phyloP scores from a whole-genome alignment of 345 rosid species.

The Melastoma malabathricum region DNA sequence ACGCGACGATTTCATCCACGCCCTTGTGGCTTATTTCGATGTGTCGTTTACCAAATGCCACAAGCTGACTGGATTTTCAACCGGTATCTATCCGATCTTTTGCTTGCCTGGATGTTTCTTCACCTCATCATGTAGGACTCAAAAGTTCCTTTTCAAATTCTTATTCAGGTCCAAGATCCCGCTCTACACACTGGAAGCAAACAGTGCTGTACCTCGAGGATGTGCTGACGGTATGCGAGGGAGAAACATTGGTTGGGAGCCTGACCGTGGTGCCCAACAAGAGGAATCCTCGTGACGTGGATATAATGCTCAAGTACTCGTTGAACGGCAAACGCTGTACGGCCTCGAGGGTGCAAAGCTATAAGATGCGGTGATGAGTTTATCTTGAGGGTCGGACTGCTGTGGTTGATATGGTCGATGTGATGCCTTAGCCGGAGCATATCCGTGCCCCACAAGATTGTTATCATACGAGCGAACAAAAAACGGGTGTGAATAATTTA shows the following conservation, averaged over 20 bases:
- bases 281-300: constrained; percentile 90
- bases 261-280: constrained; percentile 82
- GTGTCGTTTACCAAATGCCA: constrained; percentile 91
- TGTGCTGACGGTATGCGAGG: constrained; percentile 78
- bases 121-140: no score
- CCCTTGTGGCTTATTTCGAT: constrained; percentile 95
- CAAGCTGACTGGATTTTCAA: constrained; percentile 88
- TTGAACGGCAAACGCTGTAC: constrained; percentile 51
- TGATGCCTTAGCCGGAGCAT: no score
- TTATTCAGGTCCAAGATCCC: constrained; percentile 69
- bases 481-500: no score
- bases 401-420: no score
- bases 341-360: constrained; percentile 53
- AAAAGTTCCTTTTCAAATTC: no score
- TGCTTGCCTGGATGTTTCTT: no score
- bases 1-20: constrained; percentile 96
- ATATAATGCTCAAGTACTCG: constrained; percentile 66
- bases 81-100: constrained; percentile 52
- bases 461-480: no score
- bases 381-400: no score
- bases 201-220: constrained; percentile 89
- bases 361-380: constrained; percentile 82
- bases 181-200: constrained; percentile 95
- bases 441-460: no score
- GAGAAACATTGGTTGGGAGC: constrained; percentile 71